Evolutionary conservation across 371 early-diverging fungal species (phyloP).

Genomic region (Mucor mucedo): DNA sequence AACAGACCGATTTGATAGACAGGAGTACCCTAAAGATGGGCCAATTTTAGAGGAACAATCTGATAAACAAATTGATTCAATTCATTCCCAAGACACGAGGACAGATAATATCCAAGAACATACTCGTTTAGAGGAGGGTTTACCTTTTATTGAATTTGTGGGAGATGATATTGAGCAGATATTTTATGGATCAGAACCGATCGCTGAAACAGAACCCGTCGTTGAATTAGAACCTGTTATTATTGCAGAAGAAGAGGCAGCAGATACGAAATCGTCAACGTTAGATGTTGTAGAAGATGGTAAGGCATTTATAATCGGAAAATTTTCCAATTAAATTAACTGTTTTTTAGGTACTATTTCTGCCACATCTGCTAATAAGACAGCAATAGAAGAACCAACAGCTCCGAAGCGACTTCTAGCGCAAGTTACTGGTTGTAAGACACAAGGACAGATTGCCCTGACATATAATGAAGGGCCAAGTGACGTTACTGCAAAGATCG

Average conservation of each 20-base stretch:
- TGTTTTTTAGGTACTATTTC: not conserved
- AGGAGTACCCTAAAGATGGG: not conserved
- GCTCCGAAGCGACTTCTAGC: slow-evolving; percentile 19
- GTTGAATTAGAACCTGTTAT: not conserved
- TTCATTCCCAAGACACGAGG: too few species aligned
- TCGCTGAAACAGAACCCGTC: too few species aligned
- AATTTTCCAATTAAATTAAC: not conserved
- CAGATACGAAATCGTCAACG: too few species aligned
- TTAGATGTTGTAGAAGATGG: not conserved
- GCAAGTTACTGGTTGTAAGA: slow-evolving; percentile 31
- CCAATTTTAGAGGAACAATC: too few species aligned
- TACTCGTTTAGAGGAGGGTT: too few species aligned
- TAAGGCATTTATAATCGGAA: not conserved
- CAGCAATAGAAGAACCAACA: not conserved
- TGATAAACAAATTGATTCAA: too few species aligned
- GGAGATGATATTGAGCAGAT: too few species aligned
- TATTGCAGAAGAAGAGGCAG: not conserved
- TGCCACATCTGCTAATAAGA: not conserved
- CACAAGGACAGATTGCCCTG: slow-evolving; percentile 60
- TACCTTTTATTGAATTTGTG: too few species aligned
- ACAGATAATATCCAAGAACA: too few species aligned
- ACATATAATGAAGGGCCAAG: slow-evolving; percentile 68
- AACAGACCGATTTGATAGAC: not conserved
- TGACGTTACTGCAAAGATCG: slow-evolving; percentile 62
- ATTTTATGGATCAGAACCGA: too few species aligned